Base-by-base conservation (phyloP, 202 grass and related monocot genomes). In the Carex arenaria region DNA sequence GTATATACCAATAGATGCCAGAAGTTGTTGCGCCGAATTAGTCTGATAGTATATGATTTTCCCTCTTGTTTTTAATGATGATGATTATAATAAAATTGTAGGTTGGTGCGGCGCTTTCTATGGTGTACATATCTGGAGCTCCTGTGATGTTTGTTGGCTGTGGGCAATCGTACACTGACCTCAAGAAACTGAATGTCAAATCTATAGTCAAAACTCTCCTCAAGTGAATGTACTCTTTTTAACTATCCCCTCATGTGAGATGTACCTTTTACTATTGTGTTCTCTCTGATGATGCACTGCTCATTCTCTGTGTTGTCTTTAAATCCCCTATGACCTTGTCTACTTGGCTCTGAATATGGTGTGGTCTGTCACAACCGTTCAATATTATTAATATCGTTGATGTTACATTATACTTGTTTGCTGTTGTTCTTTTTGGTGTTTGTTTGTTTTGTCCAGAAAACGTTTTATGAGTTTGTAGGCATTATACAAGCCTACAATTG, bases 171-270 rank as follows among this genome's bases (percentile, higher is more conserved):
- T 97, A 94, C 64, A 97, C 92, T n/a, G 94, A 97, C 84, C 89
- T 97, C 57, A 97, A 93, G 92, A 97, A 97, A 87, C 90, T 94
- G 78, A 94, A 94, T 0, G 90, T 94, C 45, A 97, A 94, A 82
- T 97, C 94, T 80, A 97, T 97, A 4, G 94, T 94, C 20, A 97
- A 97, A 86, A 97, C 94, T 80, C 92, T 97, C 72, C 85, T 94
- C 69, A 97, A 93, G 89, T 92, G 88, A 93, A 85, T 83, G 32
- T 34, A 3, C 32, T 34, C 32, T 34, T 34, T 34, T 34, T 34
- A 34, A 34, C 32, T 34, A 34, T 4, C 32, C 32, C 32, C 32
- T 34, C 32, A 34, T 34, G 32, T 34, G 32, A 34, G 32, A 34
- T 34, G 32, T 34, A 34, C 32, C 32, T 34, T 34, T 34, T 3